Conservation (phyloP, 768 basidiomycete species). For the Leccinum longicurvipes region DNA sequence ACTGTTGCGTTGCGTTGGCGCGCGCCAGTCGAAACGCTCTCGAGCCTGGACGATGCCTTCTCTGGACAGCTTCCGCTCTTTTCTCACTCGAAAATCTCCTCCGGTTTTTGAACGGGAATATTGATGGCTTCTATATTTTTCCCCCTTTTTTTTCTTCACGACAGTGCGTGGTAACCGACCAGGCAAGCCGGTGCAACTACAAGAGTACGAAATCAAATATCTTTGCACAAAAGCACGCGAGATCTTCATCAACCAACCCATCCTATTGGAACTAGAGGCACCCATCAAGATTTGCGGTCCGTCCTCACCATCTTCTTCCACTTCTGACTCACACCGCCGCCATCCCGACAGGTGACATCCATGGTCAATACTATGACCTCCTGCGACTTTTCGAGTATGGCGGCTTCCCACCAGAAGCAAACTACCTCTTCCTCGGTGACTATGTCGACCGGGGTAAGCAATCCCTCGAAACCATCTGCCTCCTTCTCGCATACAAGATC, state of each 20-base stretch:
- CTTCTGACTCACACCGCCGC: slow-evolving; percentile 20
- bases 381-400: slow-evolving; percentile 98
- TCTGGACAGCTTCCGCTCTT: background rate
- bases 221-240: slow-evolving; percentile 98
- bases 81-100: background rate
- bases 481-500: slow-evolving; percentile 99
- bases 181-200: slow-evolving; percentile 95
- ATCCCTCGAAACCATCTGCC: slow-evolving; percentile 98
- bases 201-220: slow-evolving; percentile 99
- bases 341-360: slow-evolving; percentile 79
- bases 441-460: slow-evolving; percentile 99
- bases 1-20: slow-evolving; percentile 7
- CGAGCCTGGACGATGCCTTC: background rate
- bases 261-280: slow-evolving; percentile 95
- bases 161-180: slow-evolving; percentile 97
- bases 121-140: slow-evolving; percentile 19
- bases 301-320: slow-evolving; percentile 26
- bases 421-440: slow-evolving; percentile 99
- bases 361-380: slow-evolving; percentile 99
- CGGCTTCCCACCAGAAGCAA: slow-evolving; percentile 99
- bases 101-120: slow-evolving; percentile 3
- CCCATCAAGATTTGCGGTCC: slow-evolving; percentile 99
- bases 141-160: slow-evolving; percentile 15
- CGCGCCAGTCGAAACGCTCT: slow-evolving; percentile 8
- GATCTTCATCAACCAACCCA: slow-evolving; percentile 99